These are phyloP conservation scores for Kuraishia cidri DNA, from an alignment of 805 yeast species.

Conservation along the genomic window DNA sequence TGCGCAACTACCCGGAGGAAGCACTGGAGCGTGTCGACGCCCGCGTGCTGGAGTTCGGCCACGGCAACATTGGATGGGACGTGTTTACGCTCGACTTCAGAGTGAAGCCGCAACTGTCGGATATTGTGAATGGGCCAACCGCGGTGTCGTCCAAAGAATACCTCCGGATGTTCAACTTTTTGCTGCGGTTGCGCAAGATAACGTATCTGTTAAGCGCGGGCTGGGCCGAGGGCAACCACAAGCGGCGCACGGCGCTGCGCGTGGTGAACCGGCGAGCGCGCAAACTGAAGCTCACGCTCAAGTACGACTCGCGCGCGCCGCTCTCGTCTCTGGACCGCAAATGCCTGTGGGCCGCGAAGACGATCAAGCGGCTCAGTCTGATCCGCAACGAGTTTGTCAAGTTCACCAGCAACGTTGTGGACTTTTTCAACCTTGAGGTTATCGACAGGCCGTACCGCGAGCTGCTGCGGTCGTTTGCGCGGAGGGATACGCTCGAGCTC, in stretches of 20 bases:
- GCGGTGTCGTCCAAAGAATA: constrained; percentile 47
- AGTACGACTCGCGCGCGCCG: constrained; percentile 3
- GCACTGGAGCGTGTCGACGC: constrained; percentile 66
- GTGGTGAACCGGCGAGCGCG: constrained; percentile 8
- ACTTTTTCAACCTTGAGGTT: constrained; percentile 34
- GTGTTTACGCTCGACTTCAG: constrained; percentile 81
- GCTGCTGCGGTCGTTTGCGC: constrained; percentile 15
- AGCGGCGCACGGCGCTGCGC: constrained; percentile 17
- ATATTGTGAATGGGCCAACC: constrained; percentile 41
- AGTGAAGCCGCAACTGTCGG: constrained; percentile 38
- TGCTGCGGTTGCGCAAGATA: constrained; percentile 71
- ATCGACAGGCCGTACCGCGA: constrained; percentile 27
- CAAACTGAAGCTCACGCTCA: constrained; percentile 5
- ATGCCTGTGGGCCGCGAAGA: constrained; percentile 12
- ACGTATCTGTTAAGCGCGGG: constrained; percentile 37
- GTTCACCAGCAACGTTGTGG: constrained; percentile 29
- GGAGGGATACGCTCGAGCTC: constrained; percentile 6
- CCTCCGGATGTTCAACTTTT: constrained; percentile 71
- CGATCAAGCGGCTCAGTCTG: constrained; percentile 21
- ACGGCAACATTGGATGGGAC: constrained; percentile 80
- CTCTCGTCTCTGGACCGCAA: constrained; percentile 9
- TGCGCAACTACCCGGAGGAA: constrained; percentile 26
- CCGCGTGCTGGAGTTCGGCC: constrained; percentile 63
- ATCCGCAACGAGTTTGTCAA: constrained; percentile 28
- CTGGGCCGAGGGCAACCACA: constrained; percentile 31